Percentiles rank a stretch among this genome's conserved stretches.
These are phyloP conservation scores for Suillus subaureus DNA, from an alignment of 768 basidiomycete genomes.

Conservation along the genomic window DNA sequence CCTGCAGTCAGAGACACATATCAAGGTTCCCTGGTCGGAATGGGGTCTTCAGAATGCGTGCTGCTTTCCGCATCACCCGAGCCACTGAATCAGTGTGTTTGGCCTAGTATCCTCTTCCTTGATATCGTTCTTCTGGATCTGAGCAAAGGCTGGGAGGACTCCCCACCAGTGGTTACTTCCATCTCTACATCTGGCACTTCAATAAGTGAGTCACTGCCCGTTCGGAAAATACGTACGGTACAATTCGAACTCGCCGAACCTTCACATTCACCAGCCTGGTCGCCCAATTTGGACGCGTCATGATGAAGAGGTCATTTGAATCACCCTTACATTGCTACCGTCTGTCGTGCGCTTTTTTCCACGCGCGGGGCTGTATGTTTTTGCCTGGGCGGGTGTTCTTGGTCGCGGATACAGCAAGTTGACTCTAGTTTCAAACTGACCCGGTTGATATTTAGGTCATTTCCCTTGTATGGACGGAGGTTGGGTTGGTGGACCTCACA, in stretches of 20 bases:
- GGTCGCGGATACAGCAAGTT: background rate
- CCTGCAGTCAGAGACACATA: background rate
- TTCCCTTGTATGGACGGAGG: background rate
- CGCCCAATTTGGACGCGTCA: too few species aligned
- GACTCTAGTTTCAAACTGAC: background rate
- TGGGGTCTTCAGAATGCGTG: background rate
- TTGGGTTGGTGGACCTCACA: background rate
- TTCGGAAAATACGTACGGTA: too few species aligned
- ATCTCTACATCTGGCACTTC: too few species aligned
- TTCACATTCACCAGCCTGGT: too few species aligned
- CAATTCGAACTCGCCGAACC: too few species aligned
- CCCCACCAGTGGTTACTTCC: too few species aligned
- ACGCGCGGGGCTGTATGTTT: too few species aligned
- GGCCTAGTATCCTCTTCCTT: background rate
- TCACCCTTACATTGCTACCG: background rate
- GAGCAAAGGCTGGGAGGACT: background rate
- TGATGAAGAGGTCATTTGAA: too few species aligned
- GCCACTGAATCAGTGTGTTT: background rate
- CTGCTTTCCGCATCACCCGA: background rate
- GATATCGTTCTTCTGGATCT: background rate
- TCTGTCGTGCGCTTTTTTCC: background rate
- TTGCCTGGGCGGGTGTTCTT: background rate
- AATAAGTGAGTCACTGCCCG: too few species aligned
- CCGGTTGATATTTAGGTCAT: background rate
- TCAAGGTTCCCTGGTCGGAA: background rate